Conservation (phyloP, 2,329 filamentous ascomycete species). For the Pseudohalonectria lignicola region DNA sequence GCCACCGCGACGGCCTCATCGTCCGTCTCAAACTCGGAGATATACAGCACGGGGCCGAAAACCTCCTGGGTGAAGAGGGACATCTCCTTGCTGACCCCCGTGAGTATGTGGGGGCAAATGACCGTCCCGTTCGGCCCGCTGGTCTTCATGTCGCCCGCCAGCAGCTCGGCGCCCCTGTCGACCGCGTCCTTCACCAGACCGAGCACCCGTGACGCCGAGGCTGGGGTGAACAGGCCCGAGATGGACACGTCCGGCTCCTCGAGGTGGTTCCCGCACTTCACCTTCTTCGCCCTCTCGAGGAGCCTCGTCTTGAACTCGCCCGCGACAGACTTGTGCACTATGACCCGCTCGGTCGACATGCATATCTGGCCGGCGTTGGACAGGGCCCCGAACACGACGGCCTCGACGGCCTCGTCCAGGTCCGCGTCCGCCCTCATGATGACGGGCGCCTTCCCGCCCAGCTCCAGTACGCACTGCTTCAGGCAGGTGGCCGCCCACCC, state of each 20-base stretch:
- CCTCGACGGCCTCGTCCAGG: conserved; percentile 47
- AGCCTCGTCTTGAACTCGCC: conserved; percentile 6
- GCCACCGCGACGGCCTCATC: conserved; percentile 55
- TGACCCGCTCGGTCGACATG: conserved; percentile 57
- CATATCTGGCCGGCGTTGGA: conserved; percentile 58
- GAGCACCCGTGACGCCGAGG: conserved; percentile 11
- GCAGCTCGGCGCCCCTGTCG: conserved; percentile 42
- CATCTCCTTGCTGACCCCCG: conserved; percentile 52
- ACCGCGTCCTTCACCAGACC: conserved; percentile 41
- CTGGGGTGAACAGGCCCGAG: conserved; percentile 14
- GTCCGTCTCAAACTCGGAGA: conserved; percentile 46
- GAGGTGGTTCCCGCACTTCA: conserved; percentile 15
- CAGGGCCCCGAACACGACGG: conserved; percentile 48
- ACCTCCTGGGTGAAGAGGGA: conserved; percentile 54
- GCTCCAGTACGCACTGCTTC: conserved; percentile 58
- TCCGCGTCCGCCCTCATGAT: conserved; percentile 59
- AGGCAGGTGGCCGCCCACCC: conserved; percentile 50
- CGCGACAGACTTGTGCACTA: conserved; percentile 18
- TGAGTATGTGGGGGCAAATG: conserved; percentile 48
- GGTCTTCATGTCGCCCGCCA: conserved; percentile 34
- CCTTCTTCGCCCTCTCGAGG: conserved; percentile 5
- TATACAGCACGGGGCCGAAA: conserved; percentile 53
- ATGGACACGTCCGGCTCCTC: conserved; percentile 13
- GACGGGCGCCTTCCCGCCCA: conserved; percentile 59
- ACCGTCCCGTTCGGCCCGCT: conserved; percentile 25